These are phyloP conservation scores for Arachnomyces sp. DNA, from an alignment of 2,329 filamentous ascomycete species.

Conservation along the genomic window DNA sequence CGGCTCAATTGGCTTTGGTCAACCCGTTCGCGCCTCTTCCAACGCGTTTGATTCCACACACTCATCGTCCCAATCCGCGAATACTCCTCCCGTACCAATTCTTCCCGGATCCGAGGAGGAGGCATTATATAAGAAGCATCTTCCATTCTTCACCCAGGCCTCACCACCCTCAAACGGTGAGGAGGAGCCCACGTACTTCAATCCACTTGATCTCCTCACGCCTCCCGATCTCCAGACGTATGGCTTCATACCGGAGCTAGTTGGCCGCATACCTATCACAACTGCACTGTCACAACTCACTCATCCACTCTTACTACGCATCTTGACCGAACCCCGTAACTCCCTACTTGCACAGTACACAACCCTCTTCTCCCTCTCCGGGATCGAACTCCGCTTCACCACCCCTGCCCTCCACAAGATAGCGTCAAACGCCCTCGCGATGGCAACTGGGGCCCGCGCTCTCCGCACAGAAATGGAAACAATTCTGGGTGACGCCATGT, in stretches of 20 bases:
- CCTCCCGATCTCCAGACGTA: conserved; percentile 72
- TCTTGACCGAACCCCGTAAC: conserved; percentile 87
- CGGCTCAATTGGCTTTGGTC: conserved; percentile 83
- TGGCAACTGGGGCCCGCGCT: conserved; percentile 71
- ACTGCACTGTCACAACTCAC: conserved; percentile 73
- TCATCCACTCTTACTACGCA: conserved; percentile 62
- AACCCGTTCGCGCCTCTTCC: conserved; percentile 57
- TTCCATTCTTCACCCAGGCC: conserved; percentile 53
- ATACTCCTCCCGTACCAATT: conserved; percentile 37
- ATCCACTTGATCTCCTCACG: conserved; percentile 61
- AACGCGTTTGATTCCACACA: conserved; percentile 20
- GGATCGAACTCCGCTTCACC: conserved; percentile 72
- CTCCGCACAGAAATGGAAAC: conserved; percentile 74
- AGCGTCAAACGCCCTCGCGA: conserved; percentile 58
- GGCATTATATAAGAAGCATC: conserved; percentile 49
- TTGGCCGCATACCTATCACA: conserved; percentile 87
- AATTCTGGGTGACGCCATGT: conserved; percentile 71
- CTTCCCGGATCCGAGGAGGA: conserved; percentile 59
- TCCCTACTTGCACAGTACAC: conserved; percentile 82
- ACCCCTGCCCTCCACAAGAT: conserved; percentile 71
- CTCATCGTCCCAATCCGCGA: conserved; percentile 14
- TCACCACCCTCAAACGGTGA: conserved; percentile 28
- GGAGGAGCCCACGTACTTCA: conserved; percentile 42
- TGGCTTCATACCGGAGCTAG: conserved; percentile 89
- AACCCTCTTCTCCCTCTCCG: conserved; percentile 73